Evolutionary conservation across 805 yeast genomes (phyloP).

Genomic region (Yarrowia sp.): DNA sequence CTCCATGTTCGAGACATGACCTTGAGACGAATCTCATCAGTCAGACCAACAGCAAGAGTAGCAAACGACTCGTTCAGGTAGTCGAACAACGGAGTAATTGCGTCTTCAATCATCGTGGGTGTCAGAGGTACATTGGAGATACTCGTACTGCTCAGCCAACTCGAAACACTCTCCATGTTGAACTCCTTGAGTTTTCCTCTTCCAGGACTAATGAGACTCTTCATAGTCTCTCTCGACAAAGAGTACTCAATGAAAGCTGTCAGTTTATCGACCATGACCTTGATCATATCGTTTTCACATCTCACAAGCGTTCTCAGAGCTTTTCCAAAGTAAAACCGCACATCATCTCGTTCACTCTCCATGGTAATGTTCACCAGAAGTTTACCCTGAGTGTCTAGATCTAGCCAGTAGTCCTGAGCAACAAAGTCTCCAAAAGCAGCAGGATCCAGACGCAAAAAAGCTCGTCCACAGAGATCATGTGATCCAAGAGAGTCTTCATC

Average conservation of each 20-base stretch:
- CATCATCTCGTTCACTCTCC: conserved; percentile 81
- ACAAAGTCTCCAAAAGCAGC: conserved; percentile 69
- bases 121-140: conserved; percentile 42
- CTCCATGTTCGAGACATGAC: conserved; percentile 84
- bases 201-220: conserved; percentile 51
- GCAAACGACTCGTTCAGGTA: conserved; percentile 72
- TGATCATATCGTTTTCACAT: conserved; percentile 69
- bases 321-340: conserved; percentile 79
- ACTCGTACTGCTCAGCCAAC: conserved; percentile 49
- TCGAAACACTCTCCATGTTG: conserved; percentile 46
- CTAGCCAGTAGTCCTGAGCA: conserved; percentile 63
- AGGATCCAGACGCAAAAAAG: conserved; percentile 67
- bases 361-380: conserved; percentile 70
- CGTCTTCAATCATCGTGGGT: conserved; percentile 59
- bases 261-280: conserved; percentile 75
- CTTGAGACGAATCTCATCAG: conserved; percentile 61
- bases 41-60: conserved; percentile 65
- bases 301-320: conserved; percentile 70
- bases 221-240: conserved; percentile 64
- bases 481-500: conserved; percentile 62
- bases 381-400: conserved; percentile 72
- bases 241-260: conserved; percentile 65
- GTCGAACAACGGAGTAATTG: conserved; percentile 75
- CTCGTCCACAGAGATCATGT: conserved; percentile 71
- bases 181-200: conserved; percentile 40